Conservation (phyloP, 2,329 filamentous ascomycete genomes). For the Fusarium lateritium region DNA sequence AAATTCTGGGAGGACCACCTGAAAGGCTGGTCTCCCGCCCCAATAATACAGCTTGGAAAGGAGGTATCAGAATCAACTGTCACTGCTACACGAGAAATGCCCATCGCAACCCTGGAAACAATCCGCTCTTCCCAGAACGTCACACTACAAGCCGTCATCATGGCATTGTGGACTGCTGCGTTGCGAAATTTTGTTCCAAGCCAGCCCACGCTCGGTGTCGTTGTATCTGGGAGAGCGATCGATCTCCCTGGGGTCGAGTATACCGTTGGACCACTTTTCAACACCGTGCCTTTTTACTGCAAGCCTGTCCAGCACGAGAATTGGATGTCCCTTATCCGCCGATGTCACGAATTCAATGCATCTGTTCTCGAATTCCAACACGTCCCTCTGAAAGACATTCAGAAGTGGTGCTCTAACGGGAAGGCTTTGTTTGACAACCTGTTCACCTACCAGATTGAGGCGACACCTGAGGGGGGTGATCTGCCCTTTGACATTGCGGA, state of each 20-base stretch:
- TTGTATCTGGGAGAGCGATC: slow-evolving; percentile 84
- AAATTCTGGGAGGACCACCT: slow-evolving; percentile 79
- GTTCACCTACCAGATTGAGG: slow-evolving; percentile 82
- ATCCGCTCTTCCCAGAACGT: slow-evolving; percentile 74
- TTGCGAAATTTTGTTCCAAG: slow-evolving; percentile 66
- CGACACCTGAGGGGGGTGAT: slow-evolving; percentile 48
- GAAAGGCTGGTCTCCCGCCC: slow-evolving; percentile 45
- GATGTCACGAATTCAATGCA: slow-evolving; percentile 80
- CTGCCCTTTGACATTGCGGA: slow-evolving; percentile 69
- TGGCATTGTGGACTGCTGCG: slow-evolving; percentile 80
- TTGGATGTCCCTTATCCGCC: slow-evolving; percentile 72
- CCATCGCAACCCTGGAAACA: slow-evolving; percentile 62
- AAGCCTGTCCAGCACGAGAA: slow-evolving; percentile 60
- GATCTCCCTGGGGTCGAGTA: slow-evolving; percentile 75
- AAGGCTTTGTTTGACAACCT: slow-evolving; percentile 81
- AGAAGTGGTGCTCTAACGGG: slow-evolving; percentile 79
- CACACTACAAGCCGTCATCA: slow-evolving; percentile 83
- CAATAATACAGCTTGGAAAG: slow-evolving; percentile 30
- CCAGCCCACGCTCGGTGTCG: slow-evolving; percentile 75
- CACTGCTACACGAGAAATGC: slow-evolving; percentile 47
- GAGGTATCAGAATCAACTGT: not conserved
- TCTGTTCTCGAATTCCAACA: slow-evolving; percentile 77
- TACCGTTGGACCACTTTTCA: slow-evolving; percentile 88
- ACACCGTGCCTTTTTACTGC: slow-evolving; percentile 83
- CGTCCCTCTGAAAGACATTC: slow-evolving; percentile 82